These are phyloP conservation scores for Dicorynia guianensis DNA, from an alignment of 306 rosid genomes.

Conservation along the genomic window DNA sequence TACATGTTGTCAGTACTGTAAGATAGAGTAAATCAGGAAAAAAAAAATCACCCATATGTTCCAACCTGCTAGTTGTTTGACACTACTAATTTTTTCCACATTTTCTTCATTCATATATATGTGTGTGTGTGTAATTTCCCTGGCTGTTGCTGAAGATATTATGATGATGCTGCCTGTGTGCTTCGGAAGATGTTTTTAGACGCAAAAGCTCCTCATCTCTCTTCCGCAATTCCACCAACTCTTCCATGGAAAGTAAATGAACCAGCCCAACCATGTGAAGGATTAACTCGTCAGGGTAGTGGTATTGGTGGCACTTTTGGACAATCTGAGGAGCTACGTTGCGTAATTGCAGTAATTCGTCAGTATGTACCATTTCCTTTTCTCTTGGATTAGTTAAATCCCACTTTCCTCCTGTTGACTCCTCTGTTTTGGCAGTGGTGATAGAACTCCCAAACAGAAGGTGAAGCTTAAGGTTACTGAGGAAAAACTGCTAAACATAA, in stretches of 20 bases:
- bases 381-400: slow-evolving; percentile 25
- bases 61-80: not conserved
- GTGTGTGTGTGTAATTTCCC: not conserved
- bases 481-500: slow-evolving; percentile 85
- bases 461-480: slow-evolving; percentile 96
- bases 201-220: slow-evolving; percentile 98
- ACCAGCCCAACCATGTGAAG: slow-evolving; percentile 70
- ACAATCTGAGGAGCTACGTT: slow-evolving; percentile 92
- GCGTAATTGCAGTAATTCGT: slow-evolving; percentile 90
- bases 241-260: slow-evolving; percentile 94
- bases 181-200: slow-evolving; percentile 93
- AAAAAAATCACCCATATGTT: not conserved
- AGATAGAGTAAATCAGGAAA: not conserved
- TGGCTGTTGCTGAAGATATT: slow-evolving; percentile 66
- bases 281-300: slow-evolving; percentile 96
- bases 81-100: slow-evolving; percentile 11
- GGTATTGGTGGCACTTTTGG: slow-evolving; percentile 88
- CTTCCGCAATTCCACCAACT: slow-evolving; percentile 87
- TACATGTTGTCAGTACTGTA: slow-evolving; percentile 3
- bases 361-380: slow-evolving; percentile 71
- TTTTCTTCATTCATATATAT: not conserved
- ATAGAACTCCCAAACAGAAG: slow-evolving; percentile 99
- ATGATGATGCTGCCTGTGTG: slow-evolving; percentile 97
- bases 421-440: slow-evolving; percentile 76
- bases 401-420: slow-evolving; percentile 39